Percentiles rank a stretch among this genome's conserved stretches.
phyloP scores from a whole-genome alignment of 768 basidiomycete species.

The Lyophyllum shimeji region DNA sequence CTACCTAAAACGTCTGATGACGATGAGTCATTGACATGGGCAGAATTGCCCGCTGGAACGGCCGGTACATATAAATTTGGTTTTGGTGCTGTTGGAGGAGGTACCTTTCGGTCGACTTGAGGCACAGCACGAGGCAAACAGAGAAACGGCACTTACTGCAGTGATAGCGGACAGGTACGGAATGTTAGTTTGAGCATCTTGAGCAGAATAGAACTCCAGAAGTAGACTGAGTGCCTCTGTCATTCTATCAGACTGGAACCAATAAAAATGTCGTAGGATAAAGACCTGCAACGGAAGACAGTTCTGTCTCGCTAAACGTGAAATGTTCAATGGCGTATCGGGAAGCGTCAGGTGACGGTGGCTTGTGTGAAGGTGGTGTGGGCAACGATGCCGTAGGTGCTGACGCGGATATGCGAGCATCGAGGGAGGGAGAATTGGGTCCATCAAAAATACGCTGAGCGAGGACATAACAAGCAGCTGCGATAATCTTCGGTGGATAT shows the following conservation, averaged over 20 bases:
- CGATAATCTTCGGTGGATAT: slow-evolving; percentile 67
- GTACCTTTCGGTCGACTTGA: slow-evolving; percentile 35
- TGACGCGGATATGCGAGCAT: slow-evolving; percentile 69
- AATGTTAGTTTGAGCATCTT: slow-evolving; percentile 47
- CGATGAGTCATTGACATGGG: slow-evolving; percentile 18
- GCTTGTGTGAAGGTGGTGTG: slow-evolving; percentile 78
- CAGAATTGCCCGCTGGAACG: slow-evolving; percentile 7
- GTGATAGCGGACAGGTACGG: slow-evolving; percentile 51
- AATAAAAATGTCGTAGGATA: slow-evolving; percentile 11
- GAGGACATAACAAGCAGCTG: slow-evolving; percentile 75
- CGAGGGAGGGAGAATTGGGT: slow-evolving; percentile 70
- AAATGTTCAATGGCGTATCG: slow-evolving; percentile 70
- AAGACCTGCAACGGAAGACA: slow-evolving; percentile 61
- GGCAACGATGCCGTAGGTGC: slow-evolving; percentile 76
- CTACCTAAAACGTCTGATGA: slow-evolving; percentile 33
- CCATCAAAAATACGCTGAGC: slow-evolving; percentile 74
- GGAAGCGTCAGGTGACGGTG: slow-evolving; percentile 67
- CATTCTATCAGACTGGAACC: slow-evolving; percentile 2
- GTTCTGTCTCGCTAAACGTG: slow-evolving; percentile 58
- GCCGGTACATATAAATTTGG: slow-evolving; percentile 21
- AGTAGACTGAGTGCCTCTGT: slow-evolving; percentile 65
- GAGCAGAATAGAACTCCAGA: slow-evolving; percentile 70
- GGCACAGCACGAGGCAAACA: slow-evolving; percentile 4
- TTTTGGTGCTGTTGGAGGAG: slow-evolving; percentile 40
- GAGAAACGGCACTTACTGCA: slow-evolving; percentile 39